Base-by-base conservation (phyloP, 78 protist genomes). In the Mantamonas sphyraenae region DNA sequence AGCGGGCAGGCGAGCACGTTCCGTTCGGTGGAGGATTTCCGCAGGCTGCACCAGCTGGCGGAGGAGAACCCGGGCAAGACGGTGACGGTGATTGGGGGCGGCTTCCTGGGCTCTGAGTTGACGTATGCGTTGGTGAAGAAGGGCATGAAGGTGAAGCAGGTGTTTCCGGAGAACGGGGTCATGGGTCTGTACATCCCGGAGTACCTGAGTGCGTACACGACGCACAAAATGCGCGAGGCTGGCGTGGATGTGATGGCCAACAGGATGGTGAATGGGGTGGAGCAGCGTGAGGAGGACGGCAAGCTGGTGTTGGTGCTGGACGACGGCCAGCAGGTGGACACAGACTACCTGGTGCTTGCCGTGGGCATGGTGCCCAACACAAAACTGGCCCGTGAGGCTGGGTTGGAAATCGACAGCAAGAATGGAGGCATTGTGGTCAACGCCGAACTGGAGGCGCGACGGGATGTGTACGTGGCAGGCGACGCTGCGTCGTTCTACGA, bases 61-160 rank as follows among this genome's bases (percentile, higher is more conserved):
- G n/a, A n/a, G n/a, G n/a, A n/a, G n/a, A 33, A 76, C 26, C 28
- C 39, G 10, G 70, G 53, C 9, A 50, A 72, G 43, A 59, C 55
- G 43, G 38, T 90, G 0, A 79, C 80, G 16, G 47, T 90, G 26
- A 22, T 90, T 3, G 95, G 95, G 26, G 95, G 95, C 40, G 81
- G 87, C 39, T 90, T 90, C 68, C 67, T 90, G 9, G 95, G 95
- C 47, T 73, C 82, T 26, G 95, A 90, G 53, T 63, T 90, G 14
- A 80, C 91, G 2, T 63, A 68, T 10, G 77, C 80, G 22, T 40
- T 9, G 7, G 60, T 55, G 24, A 38, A 68, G 59, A 65, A 68
- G 28, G 57, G 68, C 19, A 19, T 76, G 3, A 33, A 42, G 12
- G 60, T 85, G n/a, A 43, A 60, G n/a, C 85, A 85, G 45, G 61